Base-by-base conservation (phyloP, 2,329 filamentous ascomycete genomes). In the Furcasterigmium sp. region DNA sequence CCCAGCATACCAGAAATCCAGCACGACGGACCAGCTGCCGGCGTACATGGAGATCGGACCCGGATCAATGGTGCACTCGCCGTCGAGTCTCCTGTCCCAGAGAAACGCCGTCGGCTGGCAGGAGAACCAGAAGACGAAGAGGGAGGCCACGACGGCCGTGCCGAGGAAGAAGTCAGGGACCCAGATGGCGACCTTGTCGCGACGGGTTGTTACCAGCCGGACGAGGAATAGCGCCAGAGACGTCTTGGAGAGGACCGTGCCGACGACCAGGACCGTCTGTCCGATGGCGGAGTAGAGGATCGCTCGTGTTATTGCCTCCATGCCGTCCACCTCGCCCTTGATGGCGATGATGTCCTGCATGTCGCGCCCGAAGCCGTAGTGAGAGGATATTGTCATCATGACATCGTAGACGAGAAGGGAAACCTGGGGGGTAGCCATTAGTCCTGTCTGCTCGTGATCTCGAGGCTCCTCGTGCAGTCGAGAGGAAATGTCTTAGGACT, bases 1-100 rank as follows among this genome's bases (percentile, higher is more conserved):
- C 0, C 57, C 43, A 37, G 64, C 64, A 7, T 63, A 67, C 39
- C 63, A 63, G 39, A 69, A 64, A 45, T 69, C 66, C 37, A 56
- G 53, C 7, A 63, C 47, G 1, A 64, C 55, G 8, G 44, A 47
- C 37, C 14, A n/a, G 23, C 37, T 23, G 17, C 46, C 46, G 18
- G 45, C 45, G 17, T 37, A 42, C 13, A 45, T 47, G 3, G 45
- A 44, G 13, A 49, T 47, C 4, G 46, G 46, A 5, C 41, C 45
- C 4, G 46, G 42, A 11, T 47, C 39, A 20, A 47, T 49, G 3
- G 32, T 37, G 28, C 46, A 49, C 4, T 28, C 46, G 2, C 30
- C 40, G 1, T 44, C 39, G 21, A 48, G 39, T 21, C 46, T n/a
- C 2, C 44, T 34, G 15, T 48, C 35, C 46, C 46, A 47, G n/a